Evolutionary conservation across 129 eudicot species (phyloP).

Genomic region (Saussurea involucrata): DNA sequence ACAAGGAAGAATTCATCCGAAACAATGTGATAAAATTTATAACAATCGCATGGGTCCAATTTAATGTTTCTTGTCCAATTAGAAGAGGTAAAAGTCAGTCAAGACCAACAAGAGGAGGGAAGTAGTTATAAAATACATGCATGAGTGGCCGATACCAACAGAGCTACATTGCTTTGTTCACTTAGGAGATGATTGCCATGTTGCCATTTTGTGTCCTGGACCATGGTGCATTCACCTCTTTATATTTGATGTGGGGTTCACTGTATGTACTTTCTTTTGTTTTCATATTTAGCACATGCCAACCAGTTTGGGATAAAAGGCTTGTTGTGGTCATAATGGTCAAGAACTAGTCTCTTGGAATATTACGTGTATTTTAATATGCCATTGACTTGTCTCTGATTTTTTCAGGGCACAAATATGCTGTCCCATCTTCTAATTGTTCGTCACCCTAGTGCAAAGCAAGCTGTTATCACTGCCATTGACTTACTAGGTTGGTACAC

Average conservation of each 20-base stretch:
- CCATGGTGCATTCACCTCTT: background rate
- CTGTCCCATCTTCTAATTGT: slow-evolving; percentile 94
- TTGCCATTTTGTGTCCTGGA: background rate
- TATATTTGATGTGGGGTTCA: background rate
- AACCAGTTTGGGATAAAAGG: background rate
- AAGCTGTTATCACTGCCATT: slow-evolving; percentile 96
- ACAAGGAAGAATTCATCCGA: background rate
- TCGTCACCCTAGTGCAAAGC: slow-evolving; percentile 91
- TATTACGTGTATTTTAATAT: background rate
- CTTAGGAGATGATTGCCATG: background rate
- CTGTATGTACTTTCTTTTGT: background rate
- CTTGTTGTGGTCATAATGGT: background rate
- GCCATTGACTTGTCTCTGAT: slow-evolving; percentile 17
- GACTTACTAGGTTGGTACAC: slow-evolving; percentile 83
- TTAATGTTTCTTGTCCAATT: background rate
- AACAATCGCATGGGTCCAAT: background rate
- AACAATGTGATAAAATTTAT: background rate
- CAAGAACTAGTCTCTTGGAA: slow-evolving; percentile 2
- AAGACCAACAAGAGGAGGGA: background rate
- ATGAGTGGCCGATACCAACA: background rate
- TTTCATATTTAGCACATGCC: background rate
- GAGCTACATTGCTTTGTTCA: background rate
- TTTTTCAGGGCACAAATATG: slow-evolving; percentile 91
- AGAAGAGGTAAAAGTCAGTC: background rate
- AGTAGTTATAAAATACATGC: background rate